A percentile compares a stretch with the other conserved stretches of the same genome.
These are phyloP conservation scores for Phytopythium montanum DNA, from an alignment of 352 stramenopile species.

Conservation along the genomic window DNA sequence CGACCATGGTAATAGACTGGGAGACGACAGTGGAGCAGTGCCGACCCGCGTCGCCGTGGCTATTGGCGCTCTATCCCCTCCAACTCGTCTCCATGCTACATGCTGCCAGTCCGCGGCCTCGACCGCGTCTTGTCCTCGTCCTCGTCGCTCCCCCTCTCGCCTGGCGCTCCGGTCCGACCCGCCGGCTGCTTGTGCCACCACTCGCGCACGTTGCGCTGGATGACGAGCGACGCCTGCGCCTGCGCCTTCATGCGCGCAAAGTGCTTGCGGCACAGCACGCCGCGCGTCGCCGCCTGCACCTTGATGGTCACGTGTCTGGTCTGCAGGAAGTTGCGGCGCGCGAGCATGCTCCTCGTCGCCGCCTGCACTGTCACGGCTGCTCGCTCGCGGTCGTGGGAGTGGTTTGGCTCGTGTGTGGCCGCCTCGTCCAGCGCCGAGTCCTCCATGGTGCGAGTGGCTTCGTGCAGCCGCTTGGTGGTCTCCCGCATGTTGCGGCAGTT, in stretches of 20 bases:
- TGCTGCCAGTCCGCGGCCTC: neutral
- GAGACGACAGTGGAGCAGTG: neutral
- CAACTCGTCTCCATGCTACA: neutral
- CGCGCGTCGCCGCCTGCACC: constrained; percentile 78
- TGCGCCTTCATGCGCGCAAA: constrained; percentile 86
- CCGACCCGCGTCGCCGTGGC: neutral
- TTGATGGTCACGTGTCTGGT: constrained; percentile 86
- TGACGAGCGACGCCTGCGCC: constrained; percentile 77
- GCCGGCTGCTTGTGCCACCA: constrained; percentile 72
- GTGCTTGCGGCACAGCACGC: constrained; percentile 81
- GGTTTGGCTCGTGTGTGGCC: neutral
- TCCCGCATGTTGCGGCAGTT: constrained; percentile 89
- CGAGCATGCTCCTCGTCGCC: constrained; percentile 80
- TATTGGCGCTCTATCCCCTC: neutral
- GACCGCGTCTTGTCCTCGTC: neutral
- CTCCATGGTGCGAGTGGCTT: constrained; percentile 63
- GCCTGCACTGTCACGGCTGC: constrained; percentile 84
- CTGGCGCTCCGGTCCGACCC: neutral
- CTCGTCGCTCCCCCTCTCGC: neutral
- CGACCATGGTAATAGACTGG: constrained; percentile 4
- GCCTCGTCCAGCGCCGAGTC: constrained; percentile 22
- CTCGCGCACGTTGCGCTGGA: constrained; percentile 82
- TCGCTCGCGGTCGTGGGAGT: constrained; percentile 52
- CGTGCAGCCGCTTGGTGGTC: constrained; percentile 77
- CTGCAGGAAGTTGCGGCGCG: constrained; percentile 78